Conservation (phyloP, 2,329 filamentous ascomycete species). For the Tolypocladium guangdongense region DNA sequence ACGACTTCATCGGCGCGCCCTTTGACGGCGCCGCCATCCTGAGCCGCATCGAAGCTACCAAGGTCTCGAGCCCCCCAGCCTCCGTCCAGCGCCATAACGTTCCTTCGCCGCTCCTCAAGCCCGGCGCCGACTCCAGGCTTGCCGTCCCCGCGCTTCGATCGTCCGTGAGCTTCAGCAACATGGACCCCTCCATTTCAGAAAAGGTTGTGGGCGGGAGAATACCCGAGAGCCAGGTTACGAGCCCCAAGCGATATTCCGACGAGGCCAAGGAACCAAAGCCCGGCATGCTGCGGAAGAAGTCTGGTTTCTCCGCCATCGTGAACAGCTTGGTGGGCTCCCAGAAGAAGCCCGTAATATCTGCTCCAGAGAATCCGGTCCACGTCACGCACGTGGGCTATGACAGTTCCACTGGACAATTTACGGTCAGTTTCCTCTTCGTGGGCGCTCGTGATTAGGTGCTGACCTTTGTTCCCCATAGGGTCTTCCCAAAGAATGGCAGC, state of each 20-base stretch:
- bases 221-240: slow-evolving; percentile 32
- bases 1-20: slow-evolving; percentile 53
- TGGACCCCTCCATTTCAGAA: slow-evolving; percentile 27
- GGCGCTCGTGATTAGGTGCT: background rate
- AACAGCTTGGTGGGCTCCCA: slow-evolving; percentile 75
- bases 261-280: slow-evolving; percentile 56
- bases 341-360: slow-evolving; percentile 89
- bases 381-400: slow-evolving; percentile 98
- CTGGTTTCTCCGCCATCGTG: slow-evolving; percentile 79
- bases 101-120: slow-evolving; percentile 30
- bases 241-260: slow-evolving; percentile 68
- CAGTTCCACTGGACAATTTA: slow-evolving; percentile 91
- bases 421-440: slow-evolving; percentile 45
- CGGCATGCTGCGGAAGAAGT: slow-evolving; percentile 65
- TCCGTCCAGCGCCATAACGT: slow-evolving; percentile 17
- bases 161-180: slow-evolving; percentile 42
- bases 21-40: slow-evolving; percentile 55
- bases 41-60: slow-evolving; percentile 46
- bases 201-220: slow-evolving; percentile 20
- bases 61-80: slow-evolving; percentile 22
- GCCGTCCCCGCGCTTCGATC: slow-evolving; percentile 47
- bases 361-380: slow-evolving; percentile 93
- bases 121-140: slow-evolving; percentile 41
- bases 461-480: slow-evolving; percentile 44
- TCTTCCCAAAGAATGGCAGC: slow-evolving; percentile 95